phyloP scores from a whole-genome alignment of 495 filamentous ascomycete genomes.

The Coniosporium apollinis region DNA sequence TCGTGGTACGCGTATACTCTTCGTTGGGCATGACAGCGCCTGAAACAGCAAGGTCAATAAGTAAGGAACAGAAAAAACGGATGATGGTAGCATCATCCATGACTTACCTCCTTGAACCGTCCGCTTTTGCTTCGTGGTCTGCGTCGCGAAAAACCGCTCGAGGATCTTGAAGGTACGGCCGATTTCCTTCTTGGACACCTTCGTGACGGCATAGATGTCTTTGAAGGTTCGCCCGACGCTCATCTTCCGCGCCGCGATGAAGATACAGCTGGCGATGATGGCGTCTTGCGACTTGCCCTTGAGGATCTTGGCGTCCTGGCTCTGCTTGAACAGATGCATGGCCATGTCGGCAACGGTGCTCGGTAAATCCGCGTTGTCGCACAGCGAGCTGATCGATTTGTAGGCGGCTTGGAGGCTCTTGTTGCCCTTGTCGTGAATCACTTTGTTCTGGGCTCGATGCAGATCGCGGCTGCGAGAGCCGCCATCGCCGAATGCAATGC shows the following conservation, averaged over 20 bases:
- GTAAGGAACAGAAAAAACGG: conserved; percentile 2
- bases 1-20: conserved; percentile 54
- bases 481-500: conserved; percentile 67
- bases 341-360: conserved; percentile 67
- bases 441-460: conserved; percentile 72
- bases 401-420: conserved; percentile 67
- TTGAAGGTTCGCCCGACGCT: conserved; percentile 76
- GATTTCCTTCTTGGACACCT: conserved; percentile 92
- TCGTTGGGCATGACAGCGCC: conserved; percentile 29
- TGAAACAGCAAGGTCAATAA: conserved; percentile 5
- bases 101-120: conserved; percentile 33
- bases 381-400: conserved; percentile 76
- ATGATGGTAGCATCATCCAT: neutral
- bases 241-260: conserved; percentile 87
- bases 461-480: conserved; percentile 52
- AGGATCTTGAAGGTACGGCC: conserved; percentile 86
- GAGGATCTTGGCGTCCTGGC: conserved; percentile 80
- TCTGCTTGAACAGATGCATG: conserved; percentile 85
- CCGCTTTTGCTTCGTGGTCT: conserved; percentile 37
- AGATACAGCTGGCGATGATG: conserved; percentile 88
- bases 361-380: conserved; percentile 68
- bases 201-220: conserved; percentile 81
- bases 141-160: conserved; percentile 60
- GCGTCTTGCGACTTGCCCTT: conserved; percentile 91
- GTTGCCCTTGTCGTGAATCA: conserved; percentile 69